Base-by-base conservation (phyloP, 2,329 filamentous ascomycete species). In the Paraphoma chrysanthemicola region DNA sequence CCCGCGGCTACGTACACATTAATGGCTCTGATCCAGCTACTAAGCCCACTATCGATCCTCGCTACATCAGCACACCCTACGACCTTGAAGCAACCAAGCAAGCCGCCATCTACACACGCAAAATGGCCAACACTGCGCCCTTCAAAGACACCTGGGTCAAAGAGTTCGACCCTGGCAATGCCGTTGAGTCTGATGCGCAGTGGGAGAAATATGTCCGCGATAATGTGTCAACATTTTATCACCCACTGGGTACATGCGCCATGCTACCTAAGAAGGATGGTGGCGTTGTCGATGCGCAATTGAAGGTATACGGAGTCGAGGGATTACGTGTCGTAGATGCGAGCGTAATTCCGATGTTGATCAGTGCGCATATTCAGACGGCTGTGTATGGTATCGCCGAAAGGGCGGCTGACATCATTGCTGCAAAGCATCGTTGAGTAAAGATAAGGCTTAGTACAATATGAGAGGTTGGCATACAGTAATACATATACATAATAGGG, bases 241-340 rank as follows among this genome's bases (percentile, higher is more conserved):
- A 74, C 38, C 72, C 71, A 4, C 36, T 73, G 7, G 75, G 76
- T 6, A 76, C 73, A 1, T 76, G 73, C 44, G 71, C 73, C 0
- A 67, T 69, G 65, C 41, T 68, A 51, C 45, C 52, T 12, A 55
- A 60, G 39, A 44, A 57, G 41, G 44, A 62, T 11, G 59, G 60
- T 14, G 67, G 67, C 5, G 67, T 69, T 2, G 61, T 70, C 7
- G 58, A 63, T 44, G 44, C 54, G 6, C 11, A 53, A 18, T 45
- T 70, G 45, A 62, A 48, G 44, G 66, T 67, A n/a, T 62, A 70
- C 42, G 68, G 63, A 3, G 59, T 67, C 9, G 51, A 50, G 33
- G 60, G 56, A 12, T 16, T 69, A 39, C 54, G 66, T 49, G 58
- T 68, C 30, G 63, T 67, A 28, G 66, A 67, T 57, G 63, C 69